Conservation (phyloP, 495 filamentous ascomycete genomes). For the Terfezia boudieri region DNA sequence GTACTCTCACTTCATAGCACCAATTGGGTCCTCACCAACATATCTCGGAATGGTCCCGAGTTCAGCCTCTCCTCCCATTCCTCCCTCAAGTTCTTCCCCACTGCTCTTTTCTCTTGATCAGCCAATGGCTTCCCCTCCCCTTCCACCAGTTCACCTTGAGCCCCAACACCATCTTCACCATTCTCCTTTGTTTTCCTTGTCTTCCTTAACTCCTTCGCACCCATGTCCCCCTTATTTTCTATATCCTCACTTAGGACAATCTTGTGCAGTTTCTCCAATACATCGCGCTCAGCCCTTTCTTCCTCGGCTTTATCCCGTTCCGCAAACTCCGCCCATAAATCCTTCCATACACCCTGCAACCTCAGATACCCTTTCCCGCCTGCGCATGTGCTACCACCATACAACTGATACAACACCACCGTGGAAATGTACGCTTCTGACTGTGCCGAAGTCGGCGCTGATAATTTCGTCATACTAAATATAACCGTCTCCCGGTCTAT, state of each 20-base stretch:
- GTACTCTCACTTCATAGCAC: neutral
- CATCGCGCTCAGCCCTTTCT: constrained; percentile 43
- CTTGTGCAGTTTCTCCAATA: constrained; percentile 37
- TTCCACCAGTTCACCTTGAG: constrained; percentile 24
- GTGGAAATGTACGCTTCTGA: constrained; percentile 75
- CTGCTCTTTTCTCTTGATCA: constrained; percentile 7
- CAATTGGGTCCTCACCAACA: constrained; percentile 24
- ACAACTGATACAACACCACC: constrained; percentile 56
- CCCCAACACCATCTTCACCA: constrained; percentile 26
- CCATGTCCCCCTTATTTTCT: constrained; percentile 46
- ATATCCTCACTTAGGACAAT: constrained; percentile 33
- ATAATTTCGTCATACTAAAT: constrained; percentile 49
- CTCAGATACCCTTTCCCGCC: constrained; percentile 70
- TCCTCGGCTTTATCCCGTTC: constrained; percentile 41
- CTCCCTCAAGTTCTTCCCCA: constrained; percentile 28
- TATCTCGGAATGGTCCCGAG: constrained; percentile 36
- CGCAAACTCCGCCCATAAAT: constrained; percentile 62
- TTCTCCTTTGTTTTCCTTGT: constrained; percentile 26
- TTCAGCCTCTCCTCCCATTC: constrained; percentile 50
- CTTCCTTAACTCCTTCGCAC: constrained; percentile 20
- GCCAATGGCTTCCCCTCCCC: constrained; percentile 17
- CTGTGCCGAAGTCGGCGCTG: constrained; percentile 55
- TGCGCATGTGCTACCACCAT: constrained; percentile 31
- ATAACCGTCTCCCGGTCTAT: constrained; percentile 25
- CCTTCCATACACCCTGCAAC: constrained; percentile 58